Evolutionary conservation across 345 rosid species (phyloP).

Genomic region (Cardamine chenopodiifolia): DNA sequence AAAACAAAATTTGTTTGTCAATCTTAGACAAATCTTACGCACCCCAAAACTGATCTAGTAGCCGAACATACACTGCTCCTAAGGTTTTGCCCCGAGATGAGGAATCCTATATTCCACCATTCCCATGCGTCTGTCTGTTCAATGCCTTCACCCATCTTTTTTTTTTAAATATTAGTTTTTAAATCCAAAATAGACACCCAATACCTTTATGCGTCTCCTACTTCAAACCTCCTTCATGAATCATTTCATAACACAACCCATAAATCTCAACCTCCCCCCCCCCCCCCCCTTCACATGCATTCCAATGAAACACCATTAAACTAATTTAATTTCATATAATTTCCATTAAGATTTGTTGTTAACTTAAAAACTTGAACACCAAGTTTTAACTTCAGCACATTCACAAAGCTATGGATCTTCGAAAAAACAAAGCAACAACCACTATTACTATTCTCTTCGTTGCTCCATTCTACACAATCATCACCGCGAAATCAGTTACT

Average conservation of each 20-base stretch:
- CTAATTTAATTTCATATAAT: background rate
- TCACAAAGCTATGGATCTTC: slow-evolving; percentile 35
- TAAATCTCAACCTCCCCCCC: slow-evolving; percentile 41
- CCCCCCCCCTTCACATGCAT: slow-evolving; percentile 47
- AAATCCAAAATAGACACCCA: slow-evolving; percentile 6
- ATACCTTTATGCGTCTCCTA: slow-evolving; percentile 38
- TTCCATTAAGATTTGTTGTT: slow-evolving; percentile 5
- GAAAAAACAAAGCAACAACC: slow-evolving; percentile 33
- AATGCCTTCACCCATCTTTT: slow-evolving; percentile 28
- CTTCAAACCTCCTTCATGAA: slow-evolving; percentile 39
- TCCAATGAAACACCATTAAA: slow-evolving; percentile 41
- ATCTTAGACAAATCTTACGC: background rate
- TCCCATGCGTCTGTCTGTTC: slow-evolving; percentile 40
- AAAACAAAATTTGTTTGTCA: too few relatives aligned
- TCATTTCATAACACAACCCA: slow-evolving; percentile 31
- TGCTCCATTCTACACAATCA: slow-evolving; percentile 31
- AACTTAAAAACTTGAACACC: background rate
- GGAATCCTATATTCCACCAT: slow-evolving; percentile 1
- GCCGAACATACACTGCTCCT: slow-evolving; percentile 26
- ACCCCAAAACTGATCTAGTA: background rate
- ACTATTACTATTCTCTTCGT: slow-evolving; percentile 32
- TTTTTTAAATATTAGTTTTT: background rate
- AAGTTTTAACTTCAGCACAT: slow-evolving; percentile 14
- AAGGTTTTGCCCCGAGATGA: background rate
- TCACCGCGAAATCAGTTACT: slow-evolving; percentile 5